These are phyloP conservation scores for Pleurotus salmoneostramineus DNA, from an alignment of 768 basidiomycete genomes.

Conservation along the genomic window DNA sequence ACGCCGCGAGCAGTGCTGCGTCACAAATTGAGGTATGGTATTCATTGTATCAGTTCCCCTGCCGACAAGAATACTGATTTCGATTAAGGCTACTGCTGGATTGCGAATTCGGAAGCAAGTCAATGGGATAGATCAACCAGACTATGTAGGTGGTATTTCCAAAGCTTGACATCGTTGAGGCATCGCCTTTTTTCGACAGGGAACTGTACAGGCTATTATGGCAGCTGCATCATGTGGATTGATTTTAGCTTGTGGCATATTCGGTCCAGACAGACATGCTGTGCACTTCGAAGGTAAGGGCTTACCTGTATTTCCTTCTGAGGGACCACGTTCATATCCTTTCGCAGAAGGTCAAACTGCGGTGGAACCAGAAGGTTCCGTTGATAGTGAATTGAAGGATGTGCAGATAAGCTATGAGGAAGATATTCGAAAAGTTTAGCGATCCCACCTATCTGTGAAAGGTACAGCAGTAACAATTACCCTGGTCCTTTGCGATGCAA, in stretches of 20 bases:
- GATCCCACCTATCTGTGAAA: no score
- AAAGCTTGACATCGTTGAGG: neutral
- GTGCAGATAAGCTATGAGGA: neutral
- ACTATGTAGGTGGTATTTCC: constrained; percentile 6
- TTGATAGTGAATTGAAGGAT: neutral
- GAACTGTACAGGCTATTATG: constrained; percentile 13
- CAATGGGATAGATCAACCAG: constrained; percentile 10
- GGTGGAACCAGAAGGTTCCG: neutral
- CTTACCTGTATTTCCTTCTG: neutral
- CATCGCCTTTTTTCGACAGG: constrained; percentile 4
- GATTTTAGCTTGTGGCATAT: constrained; percentile 7
- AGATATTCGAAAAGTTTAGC: no score
- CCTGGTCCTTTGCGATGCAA: neutral
- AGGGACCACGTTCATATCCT: neutral
- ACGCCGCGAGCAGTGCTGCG: constrained; percentile 24
- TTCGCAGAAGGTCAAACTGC: neutral
- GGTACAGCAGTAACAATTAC: neutral
- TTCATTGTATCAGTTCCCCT: neutral
- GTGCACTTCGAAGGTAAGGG: constrained; percentile 10
- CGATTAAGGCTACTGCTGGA: constrained; percentile 9
- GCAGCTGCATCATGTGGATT: constrained; percentile 13
- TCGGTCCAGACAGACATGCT: constrained; percentile 14
- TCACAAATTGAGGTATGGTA: constrained; percentile 12
- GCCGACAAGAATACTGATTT: neutral
- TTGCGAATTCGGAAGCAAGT: constrained; percentile 9